Conservation (phyloP, 1,284 basidiomycete species). For the Fomitopsis pinicola region DNA sequence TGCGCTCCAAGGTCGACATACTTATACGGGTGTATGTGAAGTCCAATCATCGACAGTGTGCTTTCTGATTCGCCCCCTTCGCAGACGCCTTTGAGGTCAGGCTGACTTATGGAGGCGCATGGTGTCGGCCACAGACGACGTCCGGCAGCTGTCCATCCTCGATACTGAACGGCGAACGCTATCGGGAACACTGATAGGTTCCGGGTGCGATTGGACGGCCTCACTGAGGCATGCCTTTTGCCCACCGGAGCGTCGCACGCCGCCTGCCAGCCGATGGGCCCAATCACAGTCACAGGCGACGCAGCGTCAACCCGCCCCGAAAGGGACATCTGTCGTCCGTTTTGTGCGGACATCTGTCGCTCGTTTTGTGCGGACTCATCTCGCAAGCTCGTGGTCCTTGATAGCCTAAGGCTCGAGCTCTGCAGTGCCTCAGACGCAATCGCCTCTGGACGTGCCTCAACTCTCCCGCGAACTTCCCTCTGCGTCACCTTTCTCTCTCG, state of each 20-base stretch:
- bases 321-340: not conserved
- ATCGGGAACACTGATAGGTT: too few relatives aligned
- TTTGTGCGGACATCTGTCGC: not conserved
- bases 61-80: not conserved
- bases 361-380: too few relatives aligned
- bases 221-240: not conserved
- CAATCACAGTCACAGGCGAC: not conserved
- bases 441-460: too few relatives aligned
- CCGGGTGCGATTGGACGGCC: not conserved
- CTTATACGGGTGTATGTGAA: too few relatives aligned
- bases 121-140: not conserved
- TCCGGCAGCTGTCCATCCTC: not conserved
- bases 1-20: too few relatives aligned
- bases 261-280: not conserved
- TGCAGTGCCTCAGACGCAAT: too few relatives aligned
- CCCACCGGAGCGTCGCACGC: not conserved
- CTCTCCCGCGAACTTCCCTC: too few relatives aligned
- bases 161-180: not conserved
- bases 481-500: too few relatives aligned
- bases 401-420: too few relatives aligned
- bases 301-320: not conserved
- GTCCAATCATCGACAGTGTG: too few relatives aligned
- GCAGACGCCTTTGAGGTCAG: not conserved
- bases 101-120: not conserved
- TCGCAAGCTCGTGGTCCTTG: too few relatives aligned